These are phyloP conservation scores for Populus trichocarpa DNA, from an alignment of 441 rosid genomes.

Conservation along the genomic window DNA sequence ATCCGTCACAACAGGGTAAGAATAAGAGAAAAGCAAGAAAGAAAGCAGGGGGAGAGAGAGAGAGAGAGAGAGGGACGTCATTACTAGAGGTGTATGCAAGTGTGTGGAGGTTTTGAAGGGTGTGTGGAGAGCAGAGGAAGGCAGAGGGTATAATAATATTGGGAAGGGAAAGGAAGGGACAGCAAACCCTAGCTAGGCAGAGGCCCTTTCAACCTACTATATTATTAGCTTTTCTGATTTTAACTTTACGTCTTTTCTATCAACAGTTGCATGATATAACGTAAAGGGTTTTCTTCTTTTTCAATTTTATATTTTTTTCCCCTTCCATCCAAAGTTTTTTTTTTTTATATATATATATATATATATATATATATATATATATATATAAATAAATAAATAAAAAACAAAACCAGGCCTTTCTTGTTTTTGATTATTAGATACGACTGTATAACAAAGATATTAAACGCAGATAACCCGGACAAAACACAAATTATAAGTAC, in stretches of 20 bases:
- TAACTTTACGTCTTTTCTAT: constrained; percentile 40
- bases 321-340: not conserved
- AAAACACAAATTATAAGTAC: not conserved
- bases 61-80: not conserved
- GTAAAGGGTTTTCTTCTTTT: constrained; percentile 5
- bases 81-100: not conserved
- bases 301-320: not conserved
- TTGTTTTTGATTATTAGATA: not conserved
- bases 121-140: not conserved
- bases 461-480: not conserved
- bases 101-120: not conserved
- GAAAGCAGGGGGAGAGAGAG: not conserved
- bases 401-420: not conserved
- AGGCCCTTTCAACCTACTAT: constrained; percentile 1
- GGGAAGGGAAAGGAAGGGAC: not conserved
- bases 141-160: not conserved
- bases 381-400: no score
- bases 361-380: no score
- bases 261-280: constrained; percentile 31
- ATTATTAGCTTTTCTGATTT: constrained; percentile 13
- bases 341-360: no score
- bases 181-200: constrained; percentile 5
- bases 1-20: constrained; percentile 2
- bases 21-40: not conserved
- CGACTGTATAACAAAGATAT: no score